Evolutionary conservation across 2,329 filamentous ascomycete genomes (phyloP).

Genomic region (Exophiala lecanii-corni): DNA sequence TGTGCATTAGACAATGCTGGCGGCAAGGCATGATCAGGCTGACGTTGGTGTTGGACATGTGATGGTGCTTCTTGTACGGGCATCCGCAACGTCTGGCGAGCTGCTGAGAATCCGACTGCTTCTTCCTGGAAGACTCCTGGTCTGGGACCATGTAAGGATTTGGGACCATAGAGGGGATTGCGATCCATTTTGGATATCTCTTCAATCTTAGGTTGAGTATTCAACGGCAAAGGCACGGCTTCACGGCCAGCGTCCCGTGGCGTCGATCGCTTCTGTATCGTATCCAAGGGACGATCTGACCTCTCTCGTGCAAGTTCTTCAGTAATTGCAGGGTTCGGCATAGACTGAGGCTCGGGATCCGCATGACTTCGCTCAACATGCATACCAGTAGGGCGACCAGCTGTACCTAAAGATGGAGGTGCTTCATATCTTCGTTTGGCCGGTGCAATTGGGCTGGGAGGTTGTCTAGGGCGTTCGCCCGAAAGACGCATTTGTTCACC

Average conservation of each 20-base stretch:
- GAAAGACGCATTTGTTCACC: slow-evolving; percentile 43
- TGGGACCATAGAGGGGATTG: slow-evolving; percentile 29
- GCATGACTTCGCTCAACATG: slow-evolving; percentile 28
- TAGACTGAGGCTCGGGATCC: slow-evolving; percentile 41
- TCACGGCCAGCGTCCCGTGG: slow-evolving; percentile 14
- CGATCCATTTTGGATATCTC: slow-evolving; percentile 34
- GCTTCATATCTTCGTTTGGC: slow-evolving; percentile 46
- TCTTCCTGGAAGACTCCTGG: slow-evolving; percentile 43
- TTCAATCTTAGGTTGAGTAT: slow-evolving; percentile 25
- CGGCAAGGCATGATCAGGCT: slow-evolving; percentile 13
- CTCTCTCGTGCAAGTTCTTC: slow-evolving; percentile 21
- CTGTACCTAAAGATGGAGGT: slow-evolving; percentile 36
- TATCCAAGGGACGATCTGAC: neutral
- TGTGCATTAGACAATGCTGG: slow-evolving; percentile 3
- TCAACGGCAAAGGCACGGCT: slow-evolving; percentile 7
- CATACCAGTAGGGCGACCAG: slow-evolving; percentile 7
- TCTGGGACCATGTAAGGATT: slow-evolving; percentile 38
- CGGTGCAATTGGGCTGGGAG: slow-evolving; percentile 40
- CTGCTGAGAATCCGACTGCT: slow-evolving; percentile 26
- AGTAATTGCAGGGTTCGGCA: neutral
- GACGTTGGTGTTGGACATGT: slow-evolving; percentile 20
- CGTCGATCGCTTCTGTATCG: neutral
- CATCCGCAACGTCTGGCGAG: slow-evolving; percentile 33
- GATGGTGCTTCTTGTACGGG: slow-evolving; percentile 31
- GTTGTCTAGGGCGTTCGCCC: slow-evolving; percentile 40